Base-by-base conservation (phyloP, 1,139 yeast species). In the Geotrichum carabidarum region DNA sequence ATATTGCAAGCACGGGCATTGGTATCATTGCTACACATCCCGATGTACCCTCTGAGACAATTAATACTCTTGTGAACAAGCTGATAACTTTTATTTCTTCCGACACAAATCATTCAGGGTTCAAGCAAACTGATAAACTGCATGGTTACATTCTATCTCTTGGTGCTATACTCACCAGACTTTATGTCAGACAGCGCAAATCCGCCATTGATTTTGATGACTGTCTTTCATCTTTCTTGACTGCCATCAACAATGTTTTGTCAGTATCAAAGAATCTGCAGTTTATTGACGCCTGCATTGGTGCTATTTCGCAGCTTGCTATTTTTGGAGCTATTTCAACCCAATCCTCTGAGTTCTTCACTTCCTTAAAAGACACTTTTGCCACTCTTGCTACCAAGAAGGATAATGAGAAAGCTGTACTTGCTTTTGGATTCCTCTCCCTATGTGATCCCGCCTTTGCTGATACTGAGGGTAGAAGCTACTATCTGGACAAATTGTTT, bases 361-460 rank as follows among this genome's bases (percentile, higher is more conserved):
- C 58, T 0, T 66, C 63, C 53, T 66, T 71, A 18, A 50, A 47
- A 12, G 74, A 72, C 0, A 58, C 64, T 0, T 60, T 83, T 30
- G 66, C 67, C 45, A 48, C 55, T 12, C 72, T 74, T 43, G 81
- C 83, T 4, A 22, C 48, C 8, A 77, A 80, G 59, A 81, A 79
- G 51, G 74, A 77, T 51, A 83, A 83, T 59, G 96, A 88, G 60
- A 72, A 69, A 38, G 78, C 91, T 0, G 76, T 83, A 1, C 63
- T 79, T 45, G 72, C 86, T 0, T 75, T 83, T 63, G 80, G 89
- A 0, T 74, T 77, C 54, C 63, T 87, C 1, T 73, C 86, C 0
- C 64, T 86, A 42, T 73, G 81, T 7, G 69, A 72, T 30, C 53
- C 57, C 4, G 55, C 60, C 1, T 53, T 53, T 44, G 40, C 35